Percentiles rank a stretch among this genome's conserved stretches.
Conservation (phyloP, 2,329 filamentous ascomycete genomes). For the Lecanoromycetidae sp. region DNA sequence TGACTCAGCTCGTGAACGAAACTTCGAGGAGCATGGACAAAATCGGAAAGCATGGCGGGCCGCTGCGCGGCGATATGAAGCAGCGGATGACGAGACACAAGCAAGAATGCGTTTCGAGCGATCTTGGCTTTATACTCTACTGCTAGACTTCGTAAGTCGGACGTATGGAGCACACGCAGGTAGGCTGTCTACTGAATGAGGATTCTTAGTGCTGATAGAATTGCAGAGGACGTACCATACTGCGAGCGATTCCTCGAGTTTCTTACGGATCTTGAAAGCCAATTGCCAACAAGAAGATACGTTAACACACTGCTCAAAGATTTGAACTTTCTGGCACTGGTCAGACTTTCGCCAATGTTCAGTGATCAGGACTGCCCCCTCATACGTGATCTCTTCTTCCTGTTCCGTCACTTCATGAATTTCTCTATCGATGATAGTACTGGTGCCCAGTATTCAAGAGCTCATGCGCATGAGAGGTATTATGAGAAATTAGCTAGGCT, state of each 20-base stretch:
- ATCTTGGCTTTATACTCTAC: constrained; percentile 79
- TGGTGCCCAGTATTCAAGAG: constrained; percentile 58
- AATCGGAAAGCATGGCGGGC: constrained; percentile 86
- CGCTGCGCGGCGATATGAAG: constrained; percentile 71
- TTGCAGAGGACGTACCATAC: constrained; percentile 54
- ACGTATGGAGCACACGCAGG: constrained; percentile 48
- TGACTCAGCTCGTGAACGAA: constrained; percentile 59
- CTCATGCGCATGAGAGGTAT: constrained; percentile 68
- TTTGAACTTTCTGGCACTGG: constrained; percentile 65
- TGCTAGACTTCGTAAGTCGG: constrained; percentile 68
- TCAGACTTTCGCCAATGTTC: constrained; percentile 67
- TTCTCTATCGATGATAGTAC: constrained; percentile 90
- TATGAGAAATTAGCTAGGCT: constrained; percentile 64
- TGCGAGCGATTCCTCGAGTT: constrained; percentile 92
- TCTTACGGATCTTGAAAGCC: constrained; percentile 78
- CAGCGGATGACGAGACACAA: constrained; percentile 67
- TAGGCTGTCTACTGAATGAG: constrained; percentile 21
- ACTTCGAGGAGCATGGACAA: constrained; percentile 60
- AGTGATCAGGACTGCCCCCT: constrained; percentile 62
- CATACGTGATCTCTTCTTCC: constrained; percentile 63
- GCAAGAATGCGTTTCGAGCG: constrained; percentile 78
- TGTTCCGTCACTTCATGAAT: constrained; percentile 76
- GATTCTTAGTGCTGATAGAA: neutral
- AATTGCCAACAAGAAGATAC: constrained; percentile 85
- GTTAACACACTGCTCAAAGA: constrained; percentile 81